A percentile compares a stretch with the other conserved stretches of the same genome.
These are phyloP conservation scores for Lithospermum erythrorhizon DNA, from an alignment of 257 asterid genomes.

Conservation along the genomic window DNA sequence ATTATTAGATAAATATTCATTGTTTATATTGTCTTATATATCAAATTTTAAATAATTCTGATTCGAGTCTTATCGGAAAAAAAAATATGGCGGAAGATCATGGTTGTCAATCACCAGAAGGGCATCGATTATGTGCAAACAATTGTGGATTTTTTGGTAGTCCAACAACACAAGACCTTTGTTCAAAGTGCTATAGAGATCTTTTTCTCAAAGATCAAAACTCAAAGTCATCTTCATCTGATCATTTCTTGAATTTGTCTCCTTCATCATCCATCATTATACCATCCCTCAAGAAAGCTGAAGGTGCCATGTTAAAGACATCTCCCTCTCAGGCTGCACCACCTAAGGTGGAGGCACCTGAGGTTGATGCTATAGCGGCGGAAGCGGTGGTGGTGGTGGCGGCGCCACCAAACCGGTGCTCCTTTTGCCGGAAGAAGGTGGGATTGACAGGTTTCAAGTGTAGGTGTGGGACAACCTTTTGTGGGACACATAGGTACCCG, in stretches of 20 bases:
- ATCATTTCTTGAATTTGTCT: slow-evolving; percentile 15
- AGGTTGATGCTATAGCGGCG: neutral
- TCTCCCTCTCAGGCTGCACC: slow-evolving; percentile 6
- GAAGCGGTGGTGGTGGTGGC: slow-evolving; percentile 13
- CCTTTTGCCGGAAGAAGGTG: slow-evolving; percentile 59
- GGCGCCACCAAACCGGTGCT: slow-evolving; percentile 47
- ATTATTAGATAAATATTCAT: neutral
- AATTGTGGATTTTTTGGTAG: slow-evolving; percentile 86
- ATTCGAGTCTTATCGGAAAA: too few relatives aligned
- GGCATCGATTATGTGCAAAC: slow-evolving; percentile 67
- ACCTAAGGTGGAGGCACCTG: slow-evolving; percentile 10
- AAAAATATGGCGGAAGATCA: slow-evolving; percentile 74
- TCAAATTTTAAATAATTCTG: neutral
- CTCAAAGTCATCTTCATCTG: slow-evolving; percentile 21
- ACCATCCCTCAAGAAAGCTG: slow-evolving; percentile 4
- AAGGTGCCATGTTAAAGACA: slow-evolving; percentile 6
- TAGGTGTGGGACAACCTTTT: slow-evolving; percentile 71
- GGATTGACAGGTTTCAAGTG: slow-evolving; percentile 81
- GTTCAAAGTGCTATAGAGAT: slow-evolving; percentile 66
- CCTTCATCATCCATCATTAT: slow-evolving; percentile 18
- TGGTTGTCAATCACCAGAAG: slow-evolving; percentile 62
- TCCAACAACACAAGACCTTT: slow-evolving; percentile 63
- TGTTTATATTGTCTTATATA: neutral
- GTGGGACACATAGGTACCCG: slow-evolving; percentile 85
- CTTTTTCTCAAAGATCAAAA: slow-evolving; percentile 20